A percentile compares a stretch with the other conserved stretches of the same genome.
These are phyloP conservation scores for Endocladia muricata DNA, from an alignment of 31 red algal species.

Conservation along the genomic window DNA sequence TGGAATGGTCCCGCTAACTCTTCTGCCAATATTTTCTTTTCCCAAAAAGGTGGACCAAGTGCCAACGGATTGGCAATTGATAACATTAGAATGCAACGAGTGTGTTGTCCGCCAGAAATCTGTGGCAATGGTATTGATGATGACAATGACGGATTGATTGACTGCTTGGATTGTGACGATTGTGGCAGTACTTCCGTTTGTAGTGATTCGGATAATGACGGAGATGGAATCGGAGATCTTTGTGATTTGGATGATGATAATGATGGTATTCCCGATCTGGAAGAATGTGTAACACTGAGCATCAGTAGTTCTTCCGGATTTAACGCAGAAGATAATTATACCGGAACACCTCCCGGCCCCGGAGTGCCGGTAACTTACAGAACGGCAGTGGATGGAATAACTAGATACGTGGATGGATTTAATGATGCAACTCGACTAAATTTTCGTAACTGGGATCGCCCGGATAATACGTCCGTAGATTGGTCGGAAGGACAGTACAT, in stretches of 20 bases:
- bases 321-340: slow-evolving; percentile 10
- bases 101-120: too few species aligned
- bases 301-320: neutral
- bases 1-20: too few species aligned
- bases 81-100: too few species aligned
- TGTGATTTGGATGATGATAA: slow-evolving; percentile 25
- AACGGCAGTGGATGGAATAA: too few species aligned
- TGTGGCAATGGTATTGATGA: slow-evolving; percentile 8
- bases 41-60: too few species aligned
- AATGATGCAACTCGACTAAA: too few species aligned
- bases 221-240: slow-evolving; percentile 1
- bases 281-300: neutral
- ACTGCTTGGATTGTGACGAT: slow-evolving; percentile 12
- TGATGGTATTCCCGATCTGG: slow-evolving; percentile 13
- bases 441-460: too few species aligned
- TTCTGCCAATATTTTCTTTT: too few species aligned
- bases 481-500: too few species aligned
- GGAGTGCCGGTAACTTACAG: neutral
- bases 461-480: too few species aligned
- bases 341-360: slow-evolving; percentile 8
- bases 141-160: slow-evolving; percentile 4
- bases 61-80: too few species aligned
- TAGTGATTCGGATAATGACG: slow-evolving; percentile 19
- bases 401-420: too few species aligned
- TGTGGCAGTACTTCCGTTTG: neutral